Evolutionary conservation across 371 early-diverging fungal genomes (phyloP).

Genomic region (Apophysomyces trapeziformis): DNA sequence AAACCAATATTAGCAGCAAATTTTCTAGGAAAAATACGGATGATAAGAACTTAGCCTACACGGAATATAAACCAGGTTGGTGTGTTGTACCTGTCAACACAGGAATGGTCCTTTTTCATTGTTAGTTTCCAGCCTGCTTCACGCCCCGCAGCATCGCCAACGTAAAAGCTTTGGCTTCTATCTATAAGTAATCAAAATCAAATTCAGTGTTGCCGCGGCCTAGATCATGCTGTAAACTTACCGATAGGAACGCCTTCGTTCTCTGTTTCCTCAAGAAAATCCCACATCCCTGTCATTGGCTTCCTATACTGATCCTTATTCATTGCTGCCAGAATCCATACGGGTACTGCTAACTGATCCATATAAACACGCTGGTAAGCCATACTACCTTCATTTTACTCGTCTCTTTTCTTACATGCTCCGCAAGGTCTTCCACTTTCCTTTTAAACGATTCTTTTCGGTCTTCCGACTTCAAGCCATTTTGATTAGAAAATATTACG

Average conservation of each 20-base stretch:
- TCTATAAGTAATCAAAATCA: conserved; percentile 37
- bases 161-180: conserved; percentile 65
- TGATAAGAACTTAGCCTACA: too few relatives aligned
- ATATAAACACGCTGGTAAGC: conserved; percentile 28
- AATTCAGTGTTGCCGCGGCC: neutral
- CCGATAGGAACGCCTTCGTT: conserved; percentile 53
- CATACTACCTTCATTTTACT: conserved; percentile 20
- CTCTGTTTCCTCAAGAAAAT: conserved; percentile 49
- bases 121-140: conserved; percentile 63
- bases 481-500: conserved; percentile 80
- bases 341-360: conserved; percentile 39
- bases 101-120: conserved; percentile 74
- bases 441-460: conserved; percentile 56
- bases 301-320: conserved; percentile 78
- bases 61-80: too few relatives aligned
- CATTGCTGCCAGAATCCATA: conserved; percentile 68
- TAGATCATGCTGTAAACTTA: conserved; percentile 15
- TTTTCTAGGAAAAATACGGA: conserved; percentile 49
- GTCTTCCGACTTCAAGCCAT: conserved; percentile 48
- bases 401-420: conserved; percentile 23
- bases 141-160: conserved; percentile 94
- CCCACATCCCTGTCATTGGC: conserved; percentile 89
- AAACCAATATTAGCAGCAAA: conserved; percentile 80
- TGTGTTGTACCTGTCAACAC: conserved; percentile 64
- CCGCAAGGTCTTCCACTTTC: conserved; percentile 54